Evolutionary conservation across 148 eudicot genomes (phyloP), one percentile per base, ranked within the genome.

Genomic region (Polygonum maritimum): DNA sequence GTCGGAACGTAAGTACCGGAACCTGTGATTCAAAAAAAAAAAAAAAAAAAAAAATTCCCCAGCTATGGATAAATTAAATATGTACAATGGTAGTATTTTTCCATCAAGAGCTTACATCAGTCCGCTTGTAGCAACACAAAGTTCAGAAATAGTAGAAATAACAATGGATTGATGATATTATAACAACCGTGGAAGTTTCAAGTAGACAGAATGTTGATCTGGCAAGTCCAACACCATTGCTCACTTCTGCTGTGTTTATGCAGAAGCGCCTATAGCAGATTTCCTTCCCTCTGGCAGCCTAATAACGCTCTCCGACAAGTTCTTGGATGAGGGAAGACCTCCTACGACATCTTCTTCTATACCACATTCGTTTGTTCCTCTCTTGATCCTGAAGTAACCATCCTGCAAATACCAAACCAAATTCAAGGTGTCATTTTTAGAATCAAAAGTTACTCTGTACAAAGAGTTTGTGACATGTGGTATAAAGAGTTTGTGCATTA

Each of bases 311-410:
- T 51, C 74, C 71, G 87, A 87, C 52, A 91, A 18, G 81, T 91
- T 91, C 65, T 78, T 88, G 76, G 90, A 11, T 19, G 93, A 91
- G 81, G 98, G 97, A 80, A 90, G 54, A 19, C 98, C 98, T 15
- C 89, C 95, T n/a, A 81, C 81, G 31, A 82, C 91, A 31, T 86
- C 97, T 0, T 80, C 89, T 85, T 94, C 98, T 62, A 94, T 90
- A 54, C 89, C 90, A 82, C 98, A 94, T 77, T 94, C 97, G 9
- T 94, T 90, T 16, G 92, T 94, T 78, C 97, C 98, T 81, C 97
- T 83, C 76, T 62, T 86, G 82, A 94, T 94, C 93, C 38, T 90
- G 92, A 94, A 94, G 86, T 86, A 91, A 67, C 98, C 98, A 48
- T 94, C 95, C 98, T 94, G 95, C 51, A 74, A 78, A 78, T 69